These are phyloP conservation scores for Chaetomium sp. DNA, from an alignment of 2,329 filamentous ascomycete species.

Conservation along the genomic window DNA sequence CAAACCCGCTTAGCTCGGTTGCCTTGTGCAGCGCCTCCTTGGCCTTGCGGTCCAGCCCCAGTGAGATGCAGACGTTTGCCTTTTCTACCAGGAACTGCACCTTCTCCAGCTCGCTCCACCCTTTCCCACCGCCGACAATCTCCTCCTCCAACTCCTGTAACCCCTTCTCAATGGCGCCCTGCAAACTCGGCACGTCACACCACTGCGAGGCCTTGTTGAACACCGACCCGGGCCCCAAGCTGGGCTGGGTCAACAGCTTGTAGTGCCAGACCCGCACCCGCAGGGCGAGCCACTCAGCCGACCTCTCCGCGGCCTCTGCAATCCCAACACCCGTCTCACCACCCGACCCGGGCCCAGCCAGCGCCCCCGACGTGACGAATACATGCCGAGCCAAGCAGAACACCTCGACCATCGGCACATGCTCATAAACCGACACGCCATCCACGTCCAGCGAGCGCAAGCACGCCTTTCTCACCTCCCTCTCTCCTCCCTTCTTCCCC, in stretches of 20 bases:
- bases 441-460: constrained; percentile 74
- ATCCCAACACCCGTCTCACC: constrained; percentile 30
- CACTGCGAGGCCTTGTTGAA: constrained; percentile 60
- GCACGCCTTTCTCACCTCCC: constrained; percentile 57
- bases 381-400: constrained; percentile 70
- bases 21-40: constrained; percentile 70
- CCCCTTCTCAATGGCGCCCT: constrained; percentile 50
- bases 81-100: constrained; percentile 79
- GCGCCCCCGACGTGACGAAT: constrained; percentile 37
- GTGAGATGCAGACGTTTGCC: constrained; percentile 79
- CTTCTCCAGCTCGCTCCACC: constrained; percentile 53
- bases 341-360: background rate
- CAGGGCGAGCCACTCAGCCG: constrained; percentile 64
- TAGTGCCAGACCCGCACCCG: constrained; percentile 72
- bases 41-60: constrained; percentile 78
- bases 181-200: constrained; percentile 61
- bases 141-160: constrained; percentile 47
- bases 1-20: constrained; percentile 66
- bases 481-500: background rate
- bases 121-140: constrained; percentile 38
- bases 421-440: constrained; percentile 81
- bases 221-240: constrained; percentile 54
- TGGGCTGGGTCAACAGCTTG: constrained; percentile 61
- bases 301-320: constrained; percentile 41
- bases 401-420: constrained; percentile 82